These are phyloP conservation scores for Lactarius trivialis DNA, from an alignment of 768 basidiomycete species.

Conservation along the genomic window DNA sequence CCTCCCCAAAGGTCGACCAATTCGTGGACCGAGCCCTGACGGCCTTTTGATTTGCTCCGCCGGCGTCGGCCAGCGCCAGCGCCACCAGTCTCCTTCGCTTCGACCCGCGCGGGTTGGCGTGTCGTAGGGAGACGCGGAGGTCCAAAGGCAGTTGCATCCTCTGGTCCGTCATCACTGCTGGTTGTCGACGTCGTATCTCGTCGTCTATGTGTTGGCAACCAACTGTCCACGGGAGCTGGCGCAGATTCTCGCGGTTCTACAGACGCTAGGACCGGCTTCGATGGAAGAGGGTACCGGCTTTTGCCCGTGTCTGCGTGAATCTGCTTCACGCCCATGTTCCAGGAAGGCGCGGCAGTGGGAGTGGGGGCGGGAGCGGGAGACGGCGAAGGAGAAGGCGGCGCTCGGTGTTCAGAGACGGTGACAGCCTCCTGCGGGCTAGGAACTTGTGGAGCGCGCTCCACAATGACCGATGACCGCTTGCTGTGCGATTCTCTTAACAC, in stretches of 20 bases:
- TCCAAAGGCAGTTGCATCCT: constrained; percentile 32
- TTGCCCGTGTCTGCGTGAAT: constrained; percentile 2
- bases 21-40: constrained; percentile 82
- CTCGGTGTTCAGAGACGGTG: constrained; percentile 8
- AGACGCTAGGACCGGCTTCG: constrained; percentile 17
- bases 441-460: constrained; percentile 35
- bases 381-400: constrained; percentile 14
- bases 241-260: constrained; percentile 17
- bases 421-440: constrained; percentile 28
- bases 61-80: constrained; percentile 25
- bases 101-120: constrained; percentile 3
- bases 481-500: constrained; percentile 63
- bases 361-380: constrained; percentile 7
- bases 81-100: constrained; percentile 17
- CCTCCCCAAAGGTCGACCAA: constrained; percentile 76
- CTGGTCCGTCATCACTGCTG: constrained; percentile 51
- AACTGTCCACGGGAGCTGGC: constrained; percentile 24
- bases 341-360: neutral
- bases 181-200: constrained; percentile 41
- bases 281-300: constrained; percentile 9
- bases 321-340: constrained; percentile 9
- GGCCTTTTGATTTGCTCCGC: constrained; percentile 39
- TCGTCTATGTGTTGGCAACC: constrained; percentile 24
- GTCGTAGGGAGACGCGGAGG: neutral
- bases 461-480: constrained; percentile 64